phyloP scores from a whole-genome alignment of 768 basidiomycete genomes.

The Mycena chlorophos region DNA sequence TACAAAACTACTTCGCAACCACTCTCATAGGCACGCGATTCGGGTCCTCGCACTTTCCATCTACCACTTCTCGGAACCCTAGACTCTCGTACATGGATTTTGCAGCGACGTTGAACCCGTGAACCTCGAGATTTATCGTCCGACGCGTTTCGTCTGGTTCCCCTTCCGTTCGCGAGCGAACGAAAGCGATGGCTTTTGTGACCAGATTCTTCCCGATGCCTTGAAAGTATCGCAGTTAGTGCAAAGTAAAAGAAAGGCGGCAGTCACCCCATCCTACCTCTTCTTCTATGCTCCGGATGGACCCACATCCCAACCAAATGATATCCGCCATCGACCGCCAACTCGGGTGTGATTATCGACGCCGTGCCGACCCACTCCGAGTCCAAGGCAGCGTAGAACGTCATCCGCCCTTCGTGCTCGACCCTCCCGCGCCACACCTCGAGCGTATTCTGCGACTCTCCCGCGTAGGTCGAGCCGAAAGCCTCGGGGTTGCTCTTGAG shows the following conservation, averaged over 20 bases:
- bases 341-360: constrained; percentile 21
- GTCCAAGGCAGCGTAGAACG: constrained; percentile 22
- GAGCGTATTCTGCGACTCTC: constrained; percentile 25
- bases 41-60: constrained; percentile 9
- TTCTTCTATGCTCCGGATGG: constrained; percentile 25
- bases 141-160: constrained; percentile 8
- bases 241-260: neutral
- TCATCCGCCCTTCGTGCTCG: constrained; percentile 23
- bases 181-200: constrained; percentile 11
- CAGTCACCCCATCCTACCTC: constrained; percentile 12
- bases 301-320: constrained; percentile 27
- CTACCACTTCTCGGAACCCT: constrained; percentile 21
- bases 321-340: constrained; percentile 10
- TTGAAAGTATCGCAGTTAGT: neutral
- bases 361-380: constrained; percentile 22
- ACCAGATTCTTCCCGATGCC: constrained; percentile 18
- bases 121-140: constrained; percentile 22
- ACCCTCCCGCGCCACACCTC: constrained; percentile 29
- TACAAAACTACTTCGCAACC: neutral
- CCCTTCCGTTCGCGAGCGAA: constrained; percentile 10
- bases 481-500: constrained; percentile 32
- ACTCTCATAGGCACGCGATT: constrained; percentile 12
- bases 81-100: constrained; percentile 21
- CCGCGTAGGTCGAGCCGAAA: constrained; percentile 29
- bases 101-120: constrained; percentile 22